Percentiles rank a stretch among this genome's conserved stretches.
These are phyloP conservation scores for Rhizopogon vinicolor DNA, from an alignment of 768 basidiomycete genomes.

Conservation along the genomic window DNA sequence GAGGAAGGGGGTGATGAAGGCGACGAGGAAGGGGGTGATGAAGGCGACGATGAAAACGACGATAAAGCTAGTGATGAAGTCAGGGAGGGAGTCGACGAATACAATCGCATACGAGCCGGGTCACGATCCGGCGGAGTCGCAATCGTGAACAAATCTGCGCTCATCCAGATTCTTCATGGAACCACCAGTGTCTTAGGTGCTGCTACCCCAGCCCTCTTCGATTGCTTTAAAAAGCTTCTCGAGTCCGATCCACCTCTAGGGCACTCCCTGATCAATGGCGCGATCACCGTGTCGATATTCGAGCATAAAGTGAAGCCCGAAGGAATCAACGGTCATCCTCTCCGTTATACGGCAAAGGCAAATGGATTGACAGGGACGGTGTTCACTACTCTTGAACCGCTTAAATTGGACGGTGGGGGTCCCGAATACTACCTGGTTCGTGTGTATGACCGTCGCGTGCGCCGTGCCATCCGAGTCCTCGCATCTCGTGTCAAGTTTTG, in stretches of 20 bases:
- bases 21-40: too few species aligned
- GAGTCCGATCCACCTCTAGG: constrained; percentile 10
- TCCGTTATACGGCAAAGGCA: constrained; percentile 9
- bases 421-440: constrained; percentile 16
- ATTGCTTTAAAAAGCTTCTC: constrained; percentile 4
- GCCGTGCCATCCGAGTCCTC: constrained; percentile 12
- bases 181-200: too few species aligned
- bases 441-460: constrained; percentile 12
- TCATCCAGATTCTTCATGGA: too few species aligned
- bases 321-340: not conserved
- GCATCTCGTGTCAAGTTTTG: not conserved
- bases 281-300: constrained; percentile 16
- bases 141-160: too few species aligned
- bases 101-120: too few species aligned
- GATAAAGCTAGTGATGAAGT: too few species aligned
- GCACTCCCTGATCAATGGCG: constrained; percentile 18
- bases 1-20: too few species aligned
- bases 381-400: constrained; percentile 3
- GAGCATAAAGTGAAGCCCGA: constrained; percentile 12
- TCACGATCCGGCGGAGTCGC: too few species aligned
- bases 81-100: too few species aligned
- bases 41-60: too few species aligned
- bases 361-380: constrained; percentile 7
- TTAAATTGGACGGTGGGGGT: not conserved
- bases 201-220: not conserved